phyloP scores from a whole-genome alignment of 306 rosid genomes.

The Vachellia collinsii region DNA sequence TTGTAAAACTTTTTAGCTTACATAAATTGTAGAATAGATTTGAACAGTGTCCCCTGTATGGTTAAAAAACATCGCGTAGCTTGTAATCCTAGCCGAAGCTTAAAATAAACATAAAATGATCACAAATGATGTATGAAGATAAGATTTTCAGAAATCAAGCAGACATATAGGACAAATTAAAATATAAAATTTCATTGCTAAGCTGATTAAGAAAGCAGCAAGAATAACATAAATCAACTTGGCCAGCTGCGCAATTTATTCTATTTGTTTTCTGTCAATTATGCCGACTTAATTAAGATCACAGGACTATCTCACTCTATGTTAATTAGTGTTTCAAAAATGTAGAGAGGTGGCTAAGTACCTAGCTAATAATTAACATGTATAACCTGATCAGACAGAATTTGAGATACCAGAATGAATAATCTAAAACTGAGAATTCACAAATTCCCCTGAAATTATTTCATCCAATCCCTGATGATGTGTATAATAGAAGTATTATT shows the following conservation, averaged over 20 bases:
- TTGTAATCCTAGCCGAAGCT: background rate
- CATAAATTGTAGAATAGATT: too few species aligned
- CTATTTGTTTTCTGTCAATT: background rate
- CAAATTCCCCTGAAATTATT: too few species aligned
- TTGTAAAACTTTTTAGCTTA: too few species aligned
- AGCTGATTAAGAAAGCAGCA: background rate
- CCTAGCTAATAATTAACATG: too few species aligned
- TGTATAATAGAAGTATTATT: too few species aligned
- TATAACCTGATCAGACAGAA: too few species aligned
- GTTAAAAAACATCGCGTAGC: too few species aligned
- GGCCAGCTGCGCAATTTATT: background rate
- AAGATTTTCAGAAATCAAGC: slow-evolving; percentile 6
- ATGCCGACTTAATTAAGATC: background rate
- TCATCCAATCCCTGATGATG: too few species aligned
- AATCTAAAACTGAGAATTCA: too few species aligned
- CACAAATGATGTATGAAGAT: background rate
- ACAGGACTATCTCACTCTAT: background rate
- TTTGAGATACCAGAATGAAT: too few species aligned
- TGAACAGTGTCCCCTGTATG: too few species aligned
- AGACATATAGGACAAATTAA: slow-evolving; percentile 12
- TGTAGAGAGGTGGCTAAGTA: background rate
- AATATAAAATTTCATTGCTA: background rate
- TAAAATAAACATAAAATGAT: background rate
- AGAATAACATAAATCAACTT: background rate
- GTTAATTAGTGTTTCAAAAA: background rate